Evolutionary conservation across 2,329 filamentous ascomycete species (phyloP).

Genomic region (Fusarium sp.): DNA sequence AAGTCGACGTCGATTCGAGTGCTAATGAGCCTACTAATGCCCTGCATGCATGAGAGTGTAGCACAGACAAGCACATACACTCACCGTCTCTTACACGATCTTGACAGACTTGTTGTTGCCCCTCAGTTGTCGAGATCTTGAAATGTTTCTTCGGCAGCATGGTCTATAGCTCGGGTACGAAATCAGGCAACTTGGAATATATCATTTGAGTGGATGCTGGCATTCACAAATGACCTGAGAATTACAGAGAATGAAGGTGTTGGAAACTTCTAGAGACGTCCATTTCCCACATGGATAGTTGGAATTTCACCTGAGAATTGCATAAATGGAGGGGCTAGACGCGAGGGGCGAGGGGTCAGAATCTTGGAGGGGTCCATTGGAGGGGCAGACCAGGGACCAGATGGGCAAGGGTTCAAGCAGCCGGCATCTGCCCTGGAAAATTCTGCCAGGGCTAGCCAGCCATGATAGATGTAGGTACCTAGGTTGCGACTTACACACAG

Average conservation of each 20-base stretch:
- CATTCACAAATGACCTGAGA: neutral
- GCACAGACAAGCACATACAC: neutral
- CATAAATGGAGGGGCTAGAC: constrained; percentile 2
- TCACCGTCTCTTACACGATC: constrained; percentile 16
- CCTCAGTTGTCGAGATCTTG: neutral
- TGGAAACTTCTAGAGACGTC: constrained; percentile 11
- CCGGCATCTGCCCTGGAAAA: constrained; percentile 4
- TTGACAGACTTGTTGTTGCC: neutral
- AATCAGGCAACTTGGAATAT: neutral
- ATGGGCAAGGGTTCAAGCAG: neutral
- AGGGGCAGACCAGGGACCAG: constrained; percentile 14
- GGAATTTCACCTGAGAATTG: neutral
- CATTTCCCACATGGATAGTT: neutral
- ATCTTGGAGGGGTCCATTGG: constrained; percentile 10
- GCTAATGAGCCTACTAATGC: neutral
- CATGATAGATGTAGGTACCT: neutral
- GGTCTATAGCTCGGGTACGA: neutral
- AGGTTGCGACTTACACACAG: neutral
- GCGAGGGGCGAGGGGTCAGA: neutral
- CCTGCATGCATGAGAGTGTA: constrained; percentile 3
- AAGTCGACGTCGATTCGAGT: neutral
- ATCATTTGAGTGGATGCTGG: neutral
- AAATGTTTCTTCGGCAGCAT: neutral
- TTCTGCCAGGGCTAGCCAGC: neutral
- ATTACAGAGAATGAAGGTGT: neutral